Base-by-base conservation (phyloP, 768 basidiomycete genomes). In the Leccinum variicolor region DNA sequence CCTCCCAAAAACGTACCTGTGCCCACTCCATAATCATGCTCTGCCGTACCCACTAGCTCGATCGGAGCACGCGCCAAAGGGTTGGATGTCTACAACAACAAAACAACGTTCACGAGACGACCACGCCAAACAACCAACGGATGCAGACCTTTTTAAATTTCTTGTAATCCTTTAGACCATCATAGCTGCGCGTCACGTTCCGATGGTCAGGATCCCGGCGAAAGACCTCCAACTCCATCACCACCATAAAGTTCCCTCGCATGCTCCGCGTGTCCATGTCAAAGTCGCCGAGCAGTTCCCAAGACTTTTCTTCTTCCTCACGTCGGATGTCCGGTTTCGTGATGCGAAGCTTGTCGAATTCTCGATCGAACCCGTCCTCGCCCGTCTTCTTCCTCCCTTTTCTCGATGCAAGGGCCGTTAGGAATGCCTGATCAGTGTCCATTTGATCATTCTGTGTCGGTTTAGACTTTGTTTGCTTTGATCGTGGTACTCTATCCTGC, bases 211-310 rank as follows among this genome's bases (percentile, higher is more conserved):
- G 62, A 46, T 69, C 64, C 57, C 74, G 76, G 23, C 50, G 66
- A 66, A 74, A 78, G 10, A 86, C 75, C 29, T 85, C 84, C 76
- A 89, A 73, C 57, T 89, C 86, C 29, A 87, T 73, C 28, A 90
- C 81, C 3, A 88, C 82, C 89, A 92, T 90, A 60, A 92, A 91
- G 66, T 91, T 91, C 0, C 90, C 90, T 47, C 86, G 69, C 36
- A 91, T 43, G 56, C 80, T 79, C 4, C 70, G 72, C 51, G 87
- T 81, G 57, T 87, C 83, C 7, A 6, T 45, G 23, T 81, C 86
- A 67, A 90, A 87, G 39, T 86, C 84, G 25, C 82, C 86, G 45
- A 90, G 65, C 13, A 85, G 68, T 3, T 75, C 78, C 86, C 85
- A 88, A 48, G 80, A 77, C 45, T 79, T 72, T 47, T 81, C 81